Base-by-base conservation (phyloP, 805 yeast genomes). In the Monosporozyma servazzii region DNA sequence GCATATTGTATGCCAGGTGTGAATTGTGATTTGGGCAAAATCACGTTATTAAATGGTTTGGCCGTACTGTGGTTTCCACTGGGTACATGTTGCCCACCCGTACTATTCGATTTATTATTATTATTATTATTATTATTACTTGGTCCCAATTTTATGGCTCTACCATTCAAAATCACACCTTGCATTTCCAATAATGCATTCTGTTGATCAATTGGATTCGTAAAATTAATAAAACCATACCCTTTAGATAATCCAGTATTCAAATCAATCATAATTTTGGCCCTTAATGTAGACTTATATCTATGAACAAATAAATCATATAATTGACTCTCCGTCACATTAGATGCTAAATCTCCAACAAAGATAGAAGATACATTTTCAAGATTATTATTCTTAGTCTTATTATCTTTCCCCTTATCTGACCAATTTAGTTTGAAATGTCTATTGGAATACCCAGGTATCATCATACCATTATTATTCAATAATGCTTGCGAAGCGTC, bases 181-280 rank as follows among this genome's bases (percentile, higher is more conserved):
- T 86, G 90, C 95, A 88, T 86, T 62, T 86, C 95, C 21, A 74
- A 62, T 41, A 88, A 65, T 0, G 96, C 88, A 48, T 81, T 75
- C 58, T 81, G 83, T 66, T 84, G 88, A 40, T 84, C 88, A 10
- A 75, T 74, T 54, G 78, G 82, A 52, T 76, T 75, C 36, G 74
- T 61, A 63, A 89, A 88, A 54, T 87, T 80, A n/a, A 88, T 87
- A 71, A 90, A 90, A 2, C 96, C 97, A 67, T 85, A 89, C 11
- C 96, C 96, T 62, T 86, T 82, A 6, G 91, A 79, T 47, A 75
- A 75, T 30, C 84, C 83, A 1, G 95, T 81, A 11, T 68, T 63
- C 39, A 80, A 82, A 66, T 89, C 96, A 47, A 77, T 66, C 82
- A 89, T 88, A 54, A 89, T 79, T 61, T 85, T 88, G 6, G 82